Conservation (phyloP, 345 rosid genomes). For the Syzygium oleosum region DNA sequence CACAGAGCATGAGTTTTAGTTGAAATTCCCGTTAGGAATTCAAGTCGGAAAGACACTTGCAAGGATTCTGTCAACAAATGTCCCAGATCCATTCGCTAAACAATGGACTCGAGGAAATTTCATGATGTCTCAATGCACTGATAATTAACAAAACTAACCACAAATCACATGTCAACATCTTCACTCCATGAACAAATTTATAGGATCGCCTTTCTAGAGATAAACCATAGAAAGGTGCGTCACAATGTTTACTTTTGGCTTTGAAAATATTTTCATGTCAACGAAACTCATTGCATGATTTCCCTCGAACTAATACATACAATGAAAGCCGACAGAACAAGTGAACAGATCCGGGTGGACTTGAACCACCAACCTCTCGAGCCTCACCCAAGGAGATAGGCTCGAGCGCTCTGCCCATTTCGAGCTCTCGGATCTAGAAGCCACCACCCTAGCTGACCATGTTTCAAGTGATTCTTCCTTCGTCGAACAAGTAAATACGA, state of each 20-base stretch:
- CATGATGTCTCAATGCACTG: not conserved
- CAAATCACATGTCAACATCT: not conserved
- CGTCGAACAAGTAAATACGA: accelerated
- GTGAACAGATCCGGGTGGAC: not conserved
- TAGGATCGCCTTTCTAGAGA: not conserved
- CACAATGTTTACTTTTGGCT: not conserved
- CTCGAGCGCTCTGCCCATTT: not conserved
- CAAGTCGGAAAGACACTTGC: no score
- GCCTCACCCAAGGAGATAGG: not conserved
- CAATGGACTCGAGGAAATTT: not conserved
- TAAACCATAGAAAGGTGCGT: not conserved
- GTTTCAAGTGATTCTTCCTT: accelerated
- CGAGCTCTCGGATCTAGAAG: not conserved
- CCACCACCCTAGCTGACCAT: not conserved
- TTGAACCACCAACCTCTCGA: not conserved
- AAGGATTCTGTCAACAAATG: not conserved
- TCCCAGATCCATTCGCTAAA: not conserved
- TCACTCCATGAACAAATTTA: not conserved
- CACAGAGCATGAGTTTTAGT: no score
- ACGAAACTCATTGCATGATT: not conserved
- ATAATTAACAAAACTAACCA: not conserved
- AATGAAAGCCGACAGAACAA: not conserved
- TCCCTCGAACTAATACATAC: not conserved
- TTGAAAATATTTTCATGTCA: not conserved
- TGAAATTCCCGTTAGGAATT: no score